Conservation (phyloP, 306 rosid genomes). For the Acmispon strigosus region DNA sequence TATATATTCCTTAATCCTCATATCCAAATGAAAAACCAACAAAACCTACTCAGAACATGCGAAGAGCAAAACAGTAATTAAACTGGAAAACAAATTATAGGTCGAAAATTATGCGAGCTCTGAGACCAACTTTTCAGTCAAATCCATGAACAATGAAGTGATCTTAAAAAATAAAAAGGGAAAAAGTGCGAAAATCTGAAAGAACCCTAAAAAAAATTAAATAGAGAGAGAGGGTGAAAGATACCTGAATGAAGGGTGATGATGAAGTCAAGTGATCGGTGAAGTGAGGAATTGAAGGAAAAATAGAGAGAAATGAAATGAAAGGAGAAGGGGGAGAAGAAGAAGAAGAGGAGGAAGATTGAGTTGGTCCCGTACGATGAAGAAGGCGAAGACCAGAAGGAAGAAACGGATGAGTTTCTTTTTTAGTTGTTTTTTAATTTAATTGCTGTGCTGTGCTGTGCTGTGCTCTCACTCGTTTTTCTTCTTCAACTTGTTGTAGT, state of each 20-base stretch:
- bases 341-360: neutral
- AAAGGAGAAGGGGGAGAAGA: too few species aligned
- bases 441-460: too few species aligned
- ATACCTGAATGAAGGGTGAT: neutral
- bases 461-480: too few species aligned
- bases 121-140: neutral
- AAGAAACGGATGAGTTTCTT: too few species aligned
- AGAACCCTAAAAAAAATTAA: neutral
- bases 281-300: neutral
- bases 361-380: neutral
- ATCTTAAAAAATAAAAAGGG: neutral
- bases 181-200: neutral
- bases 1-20: neutral
- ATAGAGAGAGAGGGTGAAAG: neutral
- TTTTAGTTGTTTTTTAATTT: too few species aligned
- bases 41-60: neutral
- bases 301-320: neutral
- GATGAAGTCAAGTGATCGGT: neutral
- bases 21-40: neutral
- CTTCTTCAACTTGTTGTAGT: too few species aligned
- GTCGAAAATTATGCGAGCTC: neutral
- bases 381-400: too few species aligned
- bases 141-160: neutral
- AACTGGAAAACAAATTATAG: neutral
- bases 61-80: neutral